These are phyloP conservation scores for Boletellus sp. DNA, from an alignment of 768 basidiomycete genomes.

Conservation along the genomic window DNA sequence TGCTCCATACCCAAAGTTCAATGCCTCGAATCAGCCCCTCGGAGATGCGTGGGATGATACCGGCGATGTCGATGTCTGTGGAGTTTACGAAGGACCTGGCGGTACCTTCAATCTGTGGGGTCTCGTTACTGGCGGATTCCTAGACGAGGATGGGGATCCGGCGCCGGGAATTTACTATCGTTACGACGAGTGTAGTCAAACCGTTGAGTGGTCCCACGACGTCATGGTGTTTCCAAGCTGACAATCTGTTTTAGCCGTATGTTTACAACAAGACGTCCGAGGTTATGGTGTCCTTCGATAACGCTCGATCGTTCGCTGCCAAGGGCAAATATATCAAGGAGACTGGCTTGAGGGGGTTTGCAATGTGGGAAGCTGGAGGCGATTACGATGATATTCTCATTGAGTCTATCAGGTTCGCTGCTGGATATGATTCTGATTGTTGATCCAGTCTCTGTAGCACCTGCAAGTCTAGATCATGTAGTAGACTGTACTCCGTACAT, in stretches of 20 bases:
- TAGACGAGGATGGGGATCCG: conserved; percentile 30
- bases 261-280: conserved; percentile 56
- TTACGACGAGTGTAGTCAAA: conserved; percentile 70
- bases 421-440: conserved; percentile 1
- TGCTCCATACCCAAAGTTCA: conserved; percentile 48
- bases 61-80: conserved; percentile 53
- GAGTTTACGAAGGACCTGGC: conserved; percentile 40
- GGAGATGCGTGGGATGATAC: conserved; percentile 56
- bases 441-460: too few relatives aligned
- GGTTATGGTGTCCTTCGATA: conserved; percentile 64
- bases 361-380: conserved; percentile 70
- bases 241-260: conserved; percentile 47
- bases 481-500: too few relatives aligned
- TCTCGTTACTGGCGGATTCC: conserved; percentile 53
- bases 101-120: conserved; percentile 62
- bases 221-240: not conserved
- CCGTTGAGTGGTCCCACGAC: conserved; percentile 42
- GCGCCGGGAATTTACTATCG: conserved; percentile 48
- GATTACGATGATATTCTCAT: conserved; percentile 61
- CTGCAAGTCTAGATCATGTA: too few relatives aligned
- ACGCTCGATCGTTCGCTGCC: conserved; percentile 51
- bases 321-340: conserved; percentile 60
- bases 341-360: conserved; percentile 57
- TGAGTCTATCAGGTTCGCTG: conserved; percentile 42
- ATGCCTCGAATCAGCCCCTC: conserved; percentile 39